These are phyloP conservation scores for Talaromyces atroroseus DNA, from an alignment of 2,329 filamentous ascomycete genomes.

Conservation along the genomic window DNA sequence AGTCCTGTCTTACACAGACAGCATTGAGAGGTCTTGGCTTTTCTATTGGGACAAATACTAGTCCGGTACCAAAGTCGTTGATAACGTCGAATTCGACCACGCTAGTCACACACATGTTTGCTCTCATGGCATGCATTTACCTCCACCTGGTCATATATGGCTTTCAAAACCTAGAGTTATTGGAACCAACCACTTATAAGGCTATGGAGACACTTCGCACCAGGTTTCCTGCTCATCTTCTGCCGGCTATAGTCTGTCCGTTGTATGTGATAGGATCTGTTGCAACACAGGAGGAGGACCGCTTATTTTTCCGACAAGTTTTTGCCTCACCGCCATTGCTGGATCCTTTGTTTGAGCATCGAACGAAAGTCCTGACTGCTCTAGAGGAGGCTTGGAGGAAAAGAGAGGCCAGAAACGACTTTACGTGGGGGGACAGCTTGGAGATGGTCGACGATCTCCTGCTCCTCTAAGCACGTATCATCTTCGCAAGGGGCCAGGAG, in stretches of 20 bases:
- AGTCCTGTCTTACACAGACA: background rate
- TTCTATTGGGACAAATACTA: background rate
- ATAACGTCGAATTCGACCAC: background rate
- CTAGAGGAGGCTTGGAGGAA: conserved; percentile 3
- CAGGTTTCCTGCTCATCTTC: background rate
- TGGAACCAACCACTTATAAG: background rate
- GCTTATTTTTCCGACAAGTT: background rate
- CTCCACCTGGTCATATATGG: conserved; percentile 3
- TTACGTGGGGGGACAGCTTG: background rate
- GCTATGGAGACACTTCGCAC: background rate
- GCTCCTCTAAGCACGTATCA: background rate
- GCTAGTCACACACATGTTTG: conserved; percentile 2
- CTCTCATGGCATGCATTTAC: conserved; percentile 2
- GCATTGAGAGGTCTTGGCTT: background rate
- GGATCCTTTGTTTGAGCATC: conserved; percentile 1
- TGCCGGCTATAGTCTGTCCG: background rate
- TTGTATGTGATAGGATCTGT: background rate
- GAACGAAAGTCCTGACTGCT: background rate
- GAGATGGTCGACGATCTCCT: background rate
- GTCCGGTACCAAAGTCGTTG: background rate
- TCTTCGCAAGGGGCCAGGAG: too few relatives aligned
- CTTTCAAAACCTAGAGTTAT: background rate
- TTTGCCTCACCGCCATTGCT: conserved; percentile 1
- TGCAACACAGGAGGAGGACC: background rate
- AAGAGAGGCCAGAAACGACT: background rate